Percentiles rank a stretch among this genome's conserved stretches.
Conservation (phyloP, 257 asterid species). For the Plantago ovata region DNA sequence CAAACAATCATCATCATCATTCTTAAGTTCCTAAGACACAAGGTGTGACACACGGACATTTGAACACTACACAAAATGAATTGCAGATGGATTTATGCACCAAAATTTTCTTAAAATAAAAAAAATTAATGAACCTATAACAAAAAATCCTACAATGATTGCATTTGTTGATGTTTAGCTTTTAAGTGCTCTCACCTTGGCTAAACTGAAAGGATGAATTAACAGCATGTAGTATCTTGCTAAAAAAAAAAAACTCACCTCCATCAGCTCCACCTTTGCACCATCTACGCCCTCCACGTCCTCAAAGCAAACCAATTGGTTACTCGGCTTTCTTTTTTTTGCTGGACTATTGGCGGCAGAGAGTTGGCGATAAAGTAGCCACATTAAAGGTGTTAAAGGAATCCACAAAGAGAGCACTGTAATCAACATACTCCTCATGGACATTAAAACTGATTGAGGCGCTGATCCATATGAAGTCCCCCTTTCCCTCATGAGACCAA, state of each 20-base stretch:
- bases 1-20: too few relatives aligned
- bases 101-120: too few relatives aligned
- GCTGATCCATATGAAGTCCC: slow-evolving; percentile 78
- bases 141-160: not conserved
- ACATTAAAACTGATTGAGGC: slow-evolving; percentile 66
- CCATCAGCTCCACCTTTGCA: slow-evolving; percentile 95
- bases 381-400: slow-evolving; percentile 88
- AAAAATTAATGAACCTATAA: too few relatives aligned
- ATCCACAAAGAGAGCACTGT: slow-evolving; percentile 81
- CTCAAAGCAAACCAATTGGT: slow-evolving; percentile 63
- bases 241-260: slow-evolving; percentile 42
- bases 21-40: too few relatives aligned
- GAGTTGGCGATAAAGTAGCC: slow-evolving; percentile 84
- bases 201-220: not conserved
- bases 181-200: not conserved
- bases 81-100: too few relatives aligned
- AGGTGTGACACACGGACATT: too few relatives aligned
- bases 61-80: too few relatives aligned
- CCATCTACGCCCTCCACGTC: slow-evolving; percentile 95
- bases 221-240: not conserved
- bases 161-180: not conserved
- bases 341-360: slow-evolving; percentile 89
- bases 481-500: slow-evolving; percentile 79
- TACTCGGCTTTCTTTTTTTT: slow-evolving; percentile 54
- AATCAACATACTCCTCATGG: slow-evolving; percentile 69